These are phyloP conservation scores for Triadica sebifera DNA, from an alignment of 345 rosid genomes.

Conservation along the genomic window DNA sequence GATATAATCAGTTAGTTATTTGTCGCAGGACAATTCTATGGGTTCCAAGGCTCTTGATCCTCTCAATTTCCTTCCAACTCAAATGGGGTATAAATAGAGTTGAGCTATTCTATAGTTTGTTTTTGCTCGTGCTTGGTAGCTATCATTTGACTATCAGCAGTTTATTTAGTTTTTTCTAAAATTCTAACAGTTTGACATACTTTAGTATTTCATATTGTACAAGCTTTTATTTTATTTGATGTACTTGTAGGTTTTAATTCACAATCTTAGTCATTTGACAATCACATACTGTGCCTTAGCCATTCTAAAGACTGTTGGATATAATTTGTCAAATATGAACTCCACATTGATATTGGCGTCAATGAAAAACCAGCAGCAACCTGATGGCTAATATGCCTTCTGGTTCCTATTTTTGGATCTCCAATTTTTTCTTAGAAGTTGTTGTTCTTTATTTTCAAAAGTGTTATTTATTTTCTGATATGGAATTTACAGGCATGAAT, in stretches of 20 bases:
- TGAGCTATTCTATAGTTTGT: not conserved
- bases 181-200: not conserved
- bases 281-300: slow-evolving; percentile 85
- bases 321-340: slow-evolving; percentile 51
- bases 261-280: slow-evolving; percentile 71
- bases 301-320: slow-evolving; percentile 62
- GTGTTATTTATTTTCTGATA: not conserved
- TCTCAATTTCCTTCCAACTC: slow-evolving; percentile 58
- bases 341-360: slow-evolving; percentile 49
- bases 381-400: slow-evolving; percentile 70
- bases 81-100: slow-evolving; percentile 45
- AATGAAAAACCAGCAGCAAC: slow-evolving; percentile 79
- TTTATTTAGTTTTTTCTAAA: not conserved
- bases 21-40: slow-evolving; percentile 74
- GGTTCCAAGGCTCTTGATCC: slow-evolving; percentile 72
- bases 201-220: not conserved
- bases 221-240: slow-evolving; percentile 10
- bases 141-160: not conserved
- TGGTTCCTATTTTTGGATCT: slow-evolving; percentile 6
- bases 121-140: not conserved
- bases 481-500: not conserved
- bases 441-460: not conserved
- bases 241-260: slow-evolving; percentile 44
- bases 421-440: not conserved
- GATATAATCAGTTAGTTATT: slow-evolving; percentile 4